Evolutionary conservation across 129 eudicot genomes (phyloP), one percentile per base, ranked within the genome.

Genomic region (Solidago caesia): DNA sequence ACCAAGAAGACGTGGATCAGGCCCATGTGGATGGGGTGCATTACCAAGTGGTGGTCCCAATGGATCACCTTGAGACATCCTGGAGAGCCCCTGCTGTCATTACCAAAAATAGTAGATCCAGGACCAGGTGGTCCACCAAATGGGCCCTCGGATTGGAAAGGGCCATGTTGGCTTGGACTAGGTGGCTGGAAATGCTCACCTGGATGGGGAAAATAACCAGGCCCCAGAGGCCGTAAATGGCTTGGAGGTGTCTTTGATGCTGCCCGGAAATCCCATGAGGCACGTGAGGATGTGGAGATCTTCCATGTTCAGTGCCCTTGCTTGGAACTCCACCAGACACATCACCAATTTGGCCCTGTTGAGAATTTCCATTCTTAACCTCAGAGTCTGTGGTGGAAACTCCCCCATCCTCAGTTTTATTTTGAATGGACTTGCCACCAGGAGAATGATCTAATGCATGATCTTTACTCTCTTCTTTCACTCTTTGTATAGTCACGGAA

Each of bases 211-310:
- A 79, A 62, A 44, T 67, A 77, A 26, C 82, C 89, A 66, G 84
- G 90, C 26, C 92, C 96, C 63, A 80, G 86, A 56, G 86, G 87
- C 79, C 84, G 79, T 58, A 79, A 29, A 25, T 84, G 84, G 25
- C 72, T 72, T 64, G 74, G 74, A 41, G 84, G 81, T 29, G 52
- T 63, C 84, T 73, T 41, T 67, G 91, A 46, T 84, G 89, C 43
- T 82, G 82, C 46, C 67, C 72, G 45, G 87, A 74, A 58, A 74
- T 69, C 61, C 83, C 84, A 65, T 71, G 80, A 41, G 85, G 75
- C 73, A 62, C 60, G 60, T 79, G 61, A 73, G 82, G 81, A 8
- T 59, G 76, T 62, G 79, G 78, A 56, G 79, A 68, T 68, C 69
- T 48, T 57, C 71, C 64, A 26, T 59, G 76, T 12, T 76, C 87